Conservation (phyloP, 768 basidiomycete genomes). For the Rhodotorula kratochvilovae region DNA sequence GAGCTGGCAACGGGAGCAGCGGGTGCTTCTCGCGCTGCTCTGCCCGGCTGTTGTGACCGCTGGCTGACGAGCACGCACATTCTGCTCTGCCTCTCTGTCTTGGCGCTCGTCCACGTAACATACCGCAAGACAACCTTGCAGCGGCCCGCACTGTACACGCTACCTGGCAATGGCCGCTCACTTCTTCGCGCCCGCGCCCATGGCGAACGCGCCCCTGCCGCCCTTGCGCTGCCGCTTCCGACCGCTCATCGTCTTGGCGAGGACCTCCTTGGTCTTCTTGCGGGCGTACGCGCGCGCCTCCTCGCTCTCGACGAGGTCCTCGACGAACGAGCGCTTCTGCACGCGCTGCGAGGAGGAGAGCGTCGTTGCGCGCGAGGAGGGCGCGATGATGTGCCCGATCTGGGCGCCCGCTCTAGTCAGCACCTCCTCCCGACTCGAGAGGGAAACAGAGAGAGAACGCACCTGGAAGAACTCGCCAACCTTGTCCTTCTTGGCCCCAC, state of each 20-base stretch:
- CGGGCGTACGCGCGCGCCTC: slow-evolving; percentile 84
- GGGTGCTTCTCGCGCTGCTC: too few relatives aligned
- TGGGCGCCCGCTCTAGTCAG: too few relatives aligned
- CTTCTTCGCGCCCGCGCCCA: slow-evolving; percentile 13
- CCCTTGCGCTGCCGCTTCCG: slow-evolving; percentile 54
- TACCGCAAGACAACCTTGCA: too few relatives aligned
- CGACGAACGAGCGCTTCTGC: slow-evolving; percentile 71
- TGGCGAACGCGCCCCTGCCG: slow-evolving; percentile 48
- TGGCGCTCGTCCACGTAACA: too few relatives aligned
- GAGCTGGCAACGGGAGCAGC: too few relatives aligned
- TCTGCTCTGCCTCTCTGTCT: too few relatives aligned
- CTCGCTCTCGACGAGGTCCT: slow-evolving; percentile 82
- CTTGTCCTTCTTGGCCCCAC: slow-evolving; percentile 65
- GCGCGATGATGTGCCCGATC: slow-evolving; percentile 54
- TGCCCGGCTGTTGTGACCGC: too few relatives aligned
- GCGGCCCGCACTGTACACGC: too few relatives aligned
- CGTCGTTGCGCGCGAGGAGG: slow-evolving; percentile 64
- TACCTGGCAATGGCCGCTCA: too few relatives aligned
- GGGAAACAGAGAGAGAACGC: slow-evolving; percentile 42
- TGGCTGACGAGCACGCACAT: too few relatives aligned
- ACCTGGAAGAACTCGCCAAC: slow-evolving; percentile 89
- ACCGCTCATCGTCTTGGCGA: slow-evolving; percentile 61
- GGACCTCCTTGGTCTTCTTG: slow-evolving; percentile 68
- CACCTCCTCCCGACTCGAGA: not conserved
- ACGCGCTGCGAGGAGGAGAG: slow-evolving; percentile 56